Percentiles rank a stretch among this genome's conserved stretches.
phyloP scores from a whole-genome alignment of 257 asterid genomes.

The Solanum chmielewskii region DNA sequence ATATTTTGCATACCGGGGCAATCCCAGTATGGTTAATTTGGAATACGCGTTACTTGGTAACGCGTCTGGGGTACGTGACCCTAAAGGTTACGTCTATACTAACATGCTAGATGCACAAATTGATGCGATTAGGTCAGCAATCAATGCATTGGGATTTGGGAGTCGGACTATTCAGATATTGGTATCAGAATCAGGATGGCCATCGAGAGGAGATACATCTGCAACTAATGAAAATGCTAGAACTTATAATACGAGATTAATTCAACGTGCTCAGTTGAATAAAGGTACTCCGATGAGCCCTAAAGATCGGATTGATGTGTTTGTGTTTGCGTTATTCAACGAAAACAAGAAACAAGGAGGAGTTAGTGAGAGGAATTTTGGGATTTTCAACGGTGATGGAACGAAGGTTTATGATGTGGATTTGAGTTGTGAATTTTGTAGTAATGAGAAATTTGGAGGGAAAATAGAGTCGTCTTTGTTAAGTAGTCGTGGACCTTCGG shows the following conservation, averaged over 20 bases:
- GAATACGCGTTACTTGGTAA: slow-evolving; percentile 44
- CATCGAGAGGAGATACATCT: slow-evolving; percentile 36
- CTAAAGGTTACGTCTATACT: slow-evolving; percentile 32
- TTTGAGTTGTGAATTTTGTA: slow-evolving; percentile 42
- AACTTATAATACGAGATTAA: slow-evolving; percentile 27
- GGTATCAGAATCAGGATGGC: slow-evolving; percentile 72
- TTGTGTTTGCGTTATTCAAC: slow-evolving; percentile 43
- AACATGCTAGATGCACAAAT: slow-evolving; percentile 63
- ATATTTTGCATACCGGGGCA: slow-evolving; percentile 51
- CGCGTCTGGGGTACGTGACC: slow-evolving; percentile 25
- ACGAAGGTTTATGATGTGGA: slow-evolving; percentile 48
- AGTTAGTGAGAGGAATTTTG: slow-evolving; percentile 46
- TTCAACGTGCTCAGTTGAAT: slow-evolving; percentile 24
- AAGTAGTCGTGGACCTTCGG: slow-evolving; percentile 41
- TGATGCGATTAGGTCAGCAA: slow-evolving; percentile 47
- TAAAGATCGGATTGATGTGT: slow-evolving; percentile 23
- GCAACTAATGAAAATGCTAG: slow-evolving; percentile 46
- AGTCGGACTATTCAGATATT: slow-evolving; percentile 21
- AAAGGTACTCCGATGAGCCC: slow-evolving; percentile 58
- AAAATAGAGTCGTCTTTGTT: background rate
- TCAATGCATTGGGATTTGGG: slow-evolving; percentile 25
- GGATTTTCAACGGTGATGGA: slow-evolving; percentile 40
- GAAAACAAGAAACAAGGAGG: slow-evolving; percentile 54
- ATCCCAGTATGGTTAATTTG: slow-evolving; percentile 18
- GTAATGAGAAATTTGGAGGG: slow-evolving; percentile 26